Conservation (phyloP, 345 rosid genomes). For the Limnanthes douglasii region DNA sequence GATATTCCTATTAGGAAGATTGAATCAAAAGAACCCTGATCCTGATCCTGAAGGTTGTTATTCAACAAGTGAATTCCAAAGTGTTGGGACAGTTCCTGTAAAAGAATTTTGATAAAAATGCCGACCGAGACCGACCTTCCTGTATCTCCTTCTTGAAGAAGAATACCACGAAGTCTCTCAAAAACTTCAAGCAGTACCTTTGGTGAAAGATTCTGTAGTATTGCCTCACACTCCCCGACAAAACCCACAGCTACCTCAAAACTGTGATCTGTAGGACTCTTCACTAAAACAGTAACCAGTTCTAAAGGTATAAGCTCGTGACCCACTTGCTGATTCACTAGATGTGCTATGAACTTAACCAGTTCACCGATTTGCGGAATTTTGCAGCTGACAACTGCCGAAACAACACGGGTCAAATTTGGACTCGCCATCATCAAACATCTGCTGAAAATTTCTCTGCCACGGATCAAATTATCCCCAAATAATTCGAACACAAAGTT, state of each 20-base stretch:
- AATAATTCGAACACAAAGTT: conserved; percentile 54
- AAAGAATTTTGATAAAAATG: conserved; percentile 67
- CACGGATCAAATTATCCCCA: conserved; percentile 51
- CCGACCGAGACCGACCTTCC: conserved; percentile 59
- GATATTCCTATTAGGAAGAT: conserved; percentile 86
- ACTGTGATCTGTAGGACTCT: conserved; percentile 62
- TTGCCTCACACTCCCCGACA: conserved; percentile 54
- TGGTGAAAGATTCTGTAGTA: conserved; percentile 62
- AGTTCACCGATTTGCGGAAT: conserved; percentile 61
- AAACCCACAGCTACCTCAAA: conserved; percentile 76
- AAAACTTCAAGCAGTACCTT: conserved; percentile 63
- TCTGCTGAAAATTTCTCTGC: conserved; percentile 57
- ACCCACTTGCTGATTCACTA: conserved; percentile 69
- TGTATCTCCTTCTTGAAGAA: conserved; percentile 77
- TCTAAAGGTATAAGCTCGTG: conserved; percentile 56
- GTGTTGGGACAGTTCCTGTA: conserved; percentile 89
- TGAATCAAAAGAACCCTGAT: conserved; percentile 56
- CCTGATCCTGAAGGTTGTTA: conserved; percentile 61
- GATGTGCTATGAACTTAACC: conserved; percentile 61
- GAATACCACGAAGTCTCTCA: conserved; percentile 70
- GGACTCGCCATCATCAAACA: conserved; percentile 76
- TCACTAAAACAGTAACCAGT: conserved; percentile 51
- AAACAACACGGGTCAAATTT: conserved; percentile 49
- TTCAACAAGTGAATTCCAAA: conserved; percentile 70
- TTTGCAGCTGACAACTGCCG: conserved; percentile 62